Evolutionary conservation across 805 yeast genomes (phyloP), one percentile per base, ranked within the genome.

Genomic region (Sugiyamaella chiloensis): DNA sequence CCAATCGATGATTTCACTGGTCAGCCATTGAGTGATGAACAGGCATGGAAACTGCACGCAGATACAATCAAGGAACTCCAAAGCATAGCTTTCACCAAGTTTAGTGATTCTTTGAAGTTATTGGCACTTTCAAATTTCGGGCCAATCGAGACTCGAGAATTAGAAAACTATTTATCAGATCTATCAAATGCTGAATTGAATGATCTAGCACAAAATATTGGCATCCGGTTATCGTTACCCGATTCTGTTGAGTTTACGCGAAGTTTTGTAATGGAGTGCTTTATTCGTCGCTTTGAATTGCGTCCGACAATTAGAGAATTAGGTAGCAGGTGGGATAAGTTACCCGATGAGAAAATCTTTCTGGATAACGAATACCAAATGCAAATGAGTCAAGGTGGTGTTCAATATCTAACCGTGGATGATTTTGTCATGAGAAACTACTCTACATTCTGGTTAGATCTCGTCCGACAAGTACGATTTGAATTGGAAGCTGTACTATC

Each of bases 1-100:
- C n/a, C n/a, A n/a, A 56, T 75, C 14, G 67, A 74, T 51, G 79
- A 74, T 39, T 62, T 67, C 35, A 54, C 71, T 0, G 76, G 75
- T 6, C 58, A 53, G 12, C 36, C 56, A 5, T 45, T 61, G 4
- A 24, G 58, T 1, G 24, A 52, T 2, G 59, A 57, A 3, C 49
- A 54, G 8, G 16, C 49, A 9, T 54, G 54, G 40, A 23, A 48
- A 14, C 34, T 27, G 4, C 43, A 46, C 11, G 24, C 57, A 3
- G 37, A 36, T 0, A 48, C 30, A 1, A 48, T 65, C 0, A 44
- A 57, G 2, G 36, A 31, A 11, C 52, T 69, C 4, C 70, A 68
- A 27, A 21, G 54, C 1, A 12, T 50, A 0, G 55, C 67, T 1
- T 57, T 51, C 31, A 34, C 46, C 5, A 42, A 57, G 2, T 59